These are phyloP conservation scores for Debaryomyces subglobosus DNA, from an alignment of 1,139 yeast genomes.

Conservation along the genomic window DNA sequence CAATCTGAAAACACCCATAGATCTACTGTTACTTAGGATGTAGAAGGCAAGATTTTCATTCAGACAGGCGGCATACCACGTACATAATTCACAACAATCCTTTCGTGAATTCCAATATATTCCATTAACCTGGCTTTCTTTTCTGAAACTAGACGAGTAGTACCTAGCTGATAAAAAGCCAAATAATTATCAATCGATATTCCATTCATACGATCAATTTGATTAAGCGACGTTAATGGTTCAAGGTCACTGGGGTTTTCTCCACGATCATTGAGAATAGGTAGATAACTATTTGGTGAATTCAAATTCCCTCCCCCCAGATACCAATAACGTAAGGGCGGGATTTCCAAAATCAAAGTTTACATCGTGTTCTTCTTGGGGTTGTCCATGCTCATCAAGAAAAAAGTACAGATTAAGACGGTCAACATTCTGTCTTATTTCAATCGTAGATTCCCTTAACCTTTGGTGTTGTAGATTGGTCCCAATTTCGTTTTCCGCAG, in stretches of 20 bases:
- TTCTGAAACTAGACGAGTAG: not conserved
- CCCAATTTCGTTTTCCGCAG: constrained; percentile 1
- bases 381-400: not conserved
- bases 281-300: not conserved
- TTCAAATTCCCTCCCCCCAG: not conserved
- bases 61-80: not conserved
- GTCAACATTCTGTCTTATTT: not conserved
- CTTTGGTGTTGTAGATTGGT: not conserved
- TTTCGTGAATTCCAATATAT: not conserved
- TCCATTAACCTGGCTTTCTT: not conserved
- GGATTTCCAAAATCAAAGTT: not conserved
- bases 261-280: constrained; percentile 4
- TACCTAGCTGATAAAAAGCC: not conserved
- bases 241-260: not conserved
- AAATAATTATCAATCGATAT: not conserved
- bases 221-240: constrained; percentile 3
- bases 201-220: constrained; percentile 5
- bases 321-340: too few relatives aligned
- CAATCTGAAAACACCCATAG: not conserved
- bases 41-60: not conserved
- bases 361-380: not conserved
- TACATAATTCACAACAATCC: not conserved
- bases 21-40: too few relatives aligned
- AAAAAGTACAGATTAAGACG: not conserved
- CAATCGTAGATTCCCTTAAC: constrained; percentile 4